Base-by-base conservation (phyloP, 1,139 yeast genomes). In the Geotrichum bryndzae region DNA sequence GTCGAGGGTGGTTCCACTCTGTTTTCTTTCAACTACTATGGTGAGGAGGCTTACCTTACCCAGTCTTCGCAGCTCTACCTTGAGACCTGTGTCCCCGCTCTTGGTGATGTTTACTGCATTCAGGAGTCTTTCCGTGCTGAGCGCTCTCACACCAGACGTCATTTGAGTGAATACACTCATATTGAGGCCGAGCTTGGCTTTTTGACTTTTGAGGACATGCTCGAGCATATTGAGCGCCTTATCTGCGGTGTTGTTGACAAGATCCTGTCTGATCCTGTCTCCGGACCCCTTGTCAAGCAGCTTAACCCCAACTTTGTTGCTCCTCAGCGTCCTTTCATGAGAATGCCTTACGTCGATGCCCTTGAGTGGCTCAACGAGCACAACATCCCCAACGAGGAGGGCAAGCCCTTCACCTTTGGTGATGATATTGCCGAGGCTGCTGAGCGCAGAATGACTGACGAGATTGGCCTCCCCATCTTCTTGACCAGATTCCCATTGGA, bases 91-190 rank as follows among this genome's bases (percentile, higher is more conserved):
- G 83, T 94, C 69, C 97, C 99, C 31, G 87, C 98, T 13, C 81
- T 95, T 67, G 99, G 99, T 73, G 98, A 95, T 74, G 98, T 92
- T 64, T 95, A 84, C 83, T 90, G 97, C 82, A 84, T 95, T 70
- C 99, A 94, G 79, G 99, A 95, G 79, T 91, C 98, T 18, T 95
- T 95, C 88, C 87, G 99, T 77, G 99, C 99, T 65, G 99, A 95
- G 80, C 90, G 91, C 75, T 91, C 98, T 22, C 99, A 95, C 79
- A 95, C 99, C 63, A 89, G 99, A 81, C 90, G 99, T 80, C 99
- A 95, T 77, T 82, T 95, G 76, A 85, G 95, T 65, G 99, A 95
- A 79, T 95, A 91, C 78, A 95, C 99, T 48, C 99, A 94, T 74
- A 85, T 94, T 70, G 99, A 94, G 80, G 89, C 92, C 58, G 99